These are phyloP conservation scores for Pharnaceum exiguum DNA, from an alignment of 148 eudicot genomes.

Conservation along the genomic window DNA sequence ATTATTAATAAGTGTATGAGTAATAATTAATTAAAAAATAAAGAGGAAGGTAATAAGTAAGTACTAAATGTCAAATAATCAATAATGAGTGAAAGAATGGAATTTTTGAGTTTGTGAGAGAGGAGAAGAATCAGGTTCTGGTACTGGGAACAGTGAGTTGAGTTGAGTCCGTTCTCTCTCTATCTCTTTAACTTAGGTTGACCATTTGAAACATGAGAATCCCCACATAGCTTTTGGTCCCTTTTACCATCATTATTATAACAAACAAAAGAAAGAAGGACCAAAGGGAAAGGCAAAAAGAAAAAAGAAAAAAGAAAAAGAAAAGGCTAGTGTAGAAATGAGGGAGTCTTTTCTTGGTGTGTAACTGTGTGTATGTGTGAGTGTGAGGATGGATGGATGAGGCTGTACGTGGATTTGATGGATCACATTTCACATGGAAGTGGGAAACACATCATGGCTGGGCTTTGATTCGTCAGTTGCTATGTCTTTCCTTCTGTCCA, in stretches of 20 bases:
- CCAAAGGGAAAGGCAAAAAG: background rate
- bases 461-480: slow-evolving; percentile 22
- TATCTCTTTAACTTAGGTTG: slow-evolving; percentile 26
- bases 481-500: slow-evolving; percentile 10
- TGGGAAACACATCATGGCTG: slow-evolving; percentile 30
- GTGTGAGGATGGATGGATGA: background rate
- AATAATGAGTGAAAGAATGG: background rate
- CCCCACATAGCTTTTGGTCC: background rate
- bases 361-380: background rate
- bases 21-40: background rate
- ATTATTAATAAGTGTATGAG: slow-evolving; percentile 16
- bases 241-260: slow-evolving; percentile 13
- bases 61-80: background rate
- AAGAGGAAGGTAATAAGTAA: too few relatives aligned
- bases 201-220: slow-evolving; percentile 21
- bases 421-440: slow-evolving; percentile 26
- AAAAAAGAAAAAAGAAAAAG: too few relatives aligned
- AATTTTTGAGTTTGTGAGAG: background rate
- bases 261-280: slow-evolving; percentile 3
- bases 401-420: slow-evolving; percentile 24
- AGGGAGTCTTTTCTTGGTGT: background rate
- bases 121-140: slow-evolving; percentile 25
- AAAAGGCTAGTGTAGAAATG: background rate
- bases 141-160: too few relatives aligned
- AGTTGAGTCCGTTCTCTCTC: too few relatives aligned